Evolutionary conservation across 1,284 basidiomycete species (phyloP).

Genomic region (Apiotrichum sp.): DNA sequence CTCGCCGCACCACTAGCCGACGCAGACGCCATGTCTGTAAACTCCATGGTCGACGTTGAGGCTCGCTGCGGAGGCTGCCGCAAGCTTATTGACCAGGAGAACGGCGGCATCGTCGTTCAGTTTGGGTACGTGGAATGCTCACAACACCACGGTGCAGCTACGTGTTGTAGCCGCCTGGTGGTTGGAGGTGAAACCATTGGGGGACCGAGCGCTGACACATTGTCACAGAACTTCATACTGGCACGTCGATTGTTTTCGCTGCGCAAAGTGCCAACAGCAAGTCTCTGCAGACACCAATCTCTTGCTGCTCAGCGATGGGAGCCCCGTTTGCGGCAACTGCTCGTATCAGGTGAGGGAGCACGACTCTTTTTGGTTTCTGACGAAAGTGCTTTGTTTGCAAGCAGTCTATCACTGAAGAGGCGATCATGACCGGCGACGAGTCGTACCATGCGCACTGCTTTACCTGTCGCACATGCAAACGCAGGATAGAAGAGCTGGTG

Average conservation of each 20-base stretch:
- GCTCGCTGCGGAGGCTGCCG: slow-evolving; percentile 73
- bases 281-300: slow-evolving; percentile 84
- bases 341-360: slow-evolving; percentile 62
- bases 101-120: slow-evolving; percentile 79
- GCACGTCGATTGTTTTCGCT: slow-evolving; percentile 50
- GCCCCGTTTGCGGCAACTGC: slow-evolving; percentile 93
- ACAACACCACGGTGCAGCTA: background rate
- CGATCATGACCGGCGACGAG: slow-evolving; percentile 98
- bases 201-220: slow-evolving; percentile 10
- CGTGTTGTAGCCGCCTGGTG: background rate
- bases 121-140: slow-evolving; percentile 61
- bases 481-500: slow-evolving; percentile 92
- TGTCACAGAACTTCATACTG: slow-evolving; percentile 41
- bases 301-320: slow-evolving; percentile 89
- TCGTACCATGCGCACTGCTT: slow-evolving; percentile 98
- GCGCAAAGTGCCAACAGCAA: slow-evolving; percentile 52
- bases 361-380: background rate
- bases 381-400: slow-evolving; percentile 74
- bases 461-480: slow-evolving; percentile 90
- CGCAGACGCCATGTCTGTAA: slow-evolving; percentile 7
- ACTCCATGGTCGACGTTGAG: slow-evolving; percentile 29
- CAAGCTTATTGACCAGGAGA: slow-evolving; percentile 70
- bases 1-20: background rate
- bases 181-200: background rate
- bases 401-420: slow-evolving; percentile 87